Evolutionary conservation across 2,329 filamentous ascomycete species (phyloP).

Genomic region (Cladophialophora bantiana): DNA sequence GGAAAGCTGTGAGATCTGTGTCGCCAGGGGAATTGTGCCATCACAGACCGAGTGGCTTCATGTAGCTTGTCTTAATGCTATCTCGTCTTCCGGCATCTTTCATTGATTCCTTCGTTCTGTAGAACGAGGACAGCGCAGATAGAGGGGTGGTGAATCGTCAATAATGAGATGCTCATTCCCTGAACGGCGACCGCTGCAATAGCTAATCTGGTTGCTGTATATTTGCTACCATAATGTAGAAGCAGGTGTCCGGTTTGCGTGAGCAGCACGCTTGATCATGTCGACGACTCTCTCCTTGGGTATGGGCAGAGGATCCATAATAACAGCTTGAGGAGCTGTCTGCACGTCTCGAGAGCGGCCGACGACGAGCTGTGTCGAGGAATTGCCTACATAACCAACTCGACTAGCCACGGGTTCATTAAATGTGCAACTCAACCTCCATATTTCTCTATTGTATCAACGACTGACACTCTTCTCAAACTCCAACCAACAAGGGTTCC

Average conservation of each 20-base stretch:
- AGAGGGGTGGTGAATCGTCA: not conserved
- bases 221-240: not conserved
- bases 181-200: not conserved
- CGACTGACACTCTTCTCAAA: conserved; percentile 39
- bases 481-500: conserved; percentile 37
- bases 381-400: too few relatives aligned
- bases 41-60: not conserved
- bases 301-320: too few relatives aligned
- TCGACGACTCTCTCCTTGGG: too few relatives aligned
- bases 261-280: too few relatives aligned
- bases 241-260: too few relatives aligned
- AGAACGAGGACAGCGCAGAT: not conserved
- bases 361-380: too few relatives aligned
- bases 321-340: too few relatives aligned
- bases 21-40: too few relatives aligned
- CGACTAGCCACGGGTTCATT: not conserved
- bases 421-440: not conserved
- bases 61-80: not conserved
- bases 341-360: too few relatives aligned
- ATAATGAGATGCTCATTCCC: not conserved
- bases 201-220: not conserved
- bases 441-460: not conserved
- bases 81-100: not conserved
- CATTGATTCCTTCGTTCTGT: not conserved
- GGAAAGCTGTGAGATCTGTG: not conserved